phyloP scores from a whole-genome alignment of 2,329 filamentous ascomycete genomes.

The Rutstroemia sp. region DNA sequence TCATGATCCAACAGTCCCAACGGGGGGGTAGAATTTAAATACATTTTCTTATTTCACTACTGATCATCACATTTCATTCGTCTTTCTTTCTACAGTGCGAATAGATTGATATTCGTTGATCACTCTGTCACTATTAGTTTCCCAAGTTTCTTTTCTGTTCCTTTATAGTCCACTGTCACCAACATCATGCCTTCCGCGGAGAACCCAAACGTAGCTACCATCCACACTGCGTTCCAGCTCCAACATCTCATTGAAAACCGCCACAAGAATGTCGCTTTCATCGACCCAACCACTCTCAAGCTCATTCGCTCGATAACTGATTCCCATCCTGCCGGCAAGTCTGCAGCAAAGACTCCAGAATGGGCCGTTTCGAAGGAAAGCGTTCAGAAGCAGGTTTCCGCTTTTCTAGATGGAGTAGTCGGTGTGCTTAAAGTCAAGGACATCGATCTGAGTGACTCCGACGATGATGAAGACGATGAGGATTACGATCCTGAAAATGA shows the following conservation, averaged over 20 bases:
- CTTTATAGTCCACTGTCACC: background rate
- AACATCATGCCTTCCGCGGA: constrained; percentile 2
- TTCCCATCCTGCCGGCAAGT: background rate
- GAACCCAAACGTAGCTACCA: background rate
- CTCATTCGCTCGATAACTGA: background rate
- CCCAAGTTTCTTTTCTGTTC: background rate
- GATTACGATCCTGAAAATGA: background rate
- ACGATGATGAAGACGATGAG: background rate
- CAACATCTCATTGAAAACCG: background rate
- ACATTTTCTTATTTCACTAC: background rate
- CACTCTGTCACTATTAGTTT: background rate
- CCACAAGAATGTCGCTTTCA: background rate
- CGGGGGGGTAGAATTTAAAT: background rate
- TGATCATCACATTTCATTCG: background rate
- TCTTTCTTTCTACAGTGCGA: background rate
- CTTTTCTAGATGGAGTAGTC: background rate
- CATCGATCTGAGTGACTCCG: background rate
- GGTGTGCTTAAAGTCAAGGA: background rate
- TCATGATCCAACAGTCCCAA: background rate
- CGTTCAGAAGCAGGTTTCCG: background rate
- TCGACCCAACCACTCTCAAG: background rate
- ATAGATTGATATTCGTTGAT: background rate
- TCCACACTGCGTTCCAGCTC: background rate
- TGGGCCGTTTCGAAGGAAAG: background rate
- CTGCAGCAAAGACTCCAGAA: background rate